A percentile compares a stretch with the other conserved stretches of the same genome.
These are phyloP conservation scores for Entamoeba dispar DNA, from an alignment of 208 protist species.

Conservation along the genomic window DNA sequence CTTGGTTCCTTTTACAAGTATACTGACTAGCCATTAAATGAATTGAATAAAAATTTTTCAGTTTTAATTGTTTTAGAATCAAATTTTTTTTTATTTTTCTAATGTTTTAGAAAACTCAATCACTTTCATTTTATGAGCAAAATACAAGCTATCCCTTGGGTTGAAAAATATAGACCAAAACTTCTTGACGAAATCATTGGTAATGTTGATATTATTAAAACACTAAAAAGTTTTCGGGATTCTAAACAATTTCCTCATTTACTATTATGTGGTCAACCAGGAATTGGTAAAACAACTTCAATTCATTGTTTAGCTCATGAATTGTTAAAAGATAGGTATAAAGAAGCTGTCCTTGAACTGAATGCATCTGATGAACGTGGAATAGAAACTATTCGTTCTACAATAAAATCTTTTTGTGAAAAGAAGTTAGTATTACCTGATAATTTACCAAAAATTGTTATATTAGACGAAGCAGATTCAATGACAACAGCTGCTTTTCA, in stretches of 20 bases:
- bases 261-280: slow-evolving; percentile 16
- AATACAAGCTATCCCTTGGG: slow-evolving; percentile 2
- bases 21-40: too few species aligned
- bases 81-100: too few species aligned
- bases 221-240: slow-evolving; percentile 1
- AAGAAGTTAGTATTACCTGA: slow-evolving; percentile 14
- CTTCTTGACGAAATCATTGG: slow-evolving; percentile 20
- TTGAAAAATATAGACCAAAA: slow-evolving; percentile 14
- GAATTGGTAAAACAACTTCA: slow-evolving; percentile 22
- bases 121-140: neutral
- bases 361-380: slow-evolving; percentile 27
- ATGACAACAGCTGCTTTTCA: slow-evolving; percentile 46
- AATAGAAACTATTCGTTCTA: slow-evolving; percentile 10
- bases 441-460: slow-evolving; percentile 40
- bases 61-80: too few species aligned
- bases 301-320: slow-evolving; percentile 9
- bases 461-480: slow-evolving; percentile 54
- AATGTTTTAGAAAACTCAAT: neutral
- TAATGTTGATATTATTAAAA: slow-evolving; percentile 7
- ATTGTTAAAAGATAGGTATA: neutral
- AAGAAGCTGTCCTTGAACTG: slow-evolving; percentile 12
- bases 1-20: too few species aligned
- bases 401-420: slow-evolving; percentile 14
- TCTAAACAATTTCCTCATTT: slow-evolving; percentile 23
- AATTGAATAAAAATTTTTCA: too few species aligned